These are phyloP conservation scores for Pythium aphanidermatum DNA, from an alignment of 352 stramenopile species.

Conservation along the genomic window DNA sequence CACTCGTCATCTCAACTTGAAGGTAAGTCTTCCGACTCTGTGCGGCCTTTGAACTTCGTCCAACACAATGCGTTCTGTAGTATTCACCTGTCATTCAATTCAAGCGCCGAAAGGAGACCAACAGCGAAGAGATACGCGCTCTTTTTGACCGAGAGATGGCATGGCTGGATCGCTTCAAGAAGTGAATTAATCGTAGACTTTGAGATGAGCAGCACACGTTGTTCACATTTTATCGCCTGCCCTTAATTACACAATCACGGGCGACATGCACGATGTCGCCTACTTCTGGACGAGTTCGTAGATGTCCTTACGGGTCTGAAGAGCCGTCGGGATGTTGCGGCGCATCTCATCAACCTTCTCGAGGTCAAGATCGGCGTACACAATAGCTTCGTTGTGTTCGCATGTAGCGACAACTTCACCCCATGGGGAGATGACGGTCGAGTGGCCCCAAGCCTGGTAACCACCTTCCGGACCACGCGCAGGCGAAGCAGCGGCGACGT, in stretches of 20 bases:
- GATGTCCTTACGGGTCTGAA: conserved; percentile 93
- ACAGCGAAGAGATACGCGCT: conserved; percentile 49
- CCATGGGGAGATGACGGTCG: conserved; percentile 95
- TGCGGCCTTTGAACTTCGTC: neutral
- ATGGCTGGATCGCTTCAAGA: conserved; percentile 57
- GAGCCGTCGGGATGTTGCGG: conserved; percentile 93
- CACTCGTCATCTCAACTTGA: conserved; percentile 72
- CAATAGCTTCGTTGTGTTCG: conserved; percentile 89
- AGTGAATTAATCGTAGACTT: too few species aligned
- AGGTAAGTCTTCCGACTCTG: conserved; percentile 28
- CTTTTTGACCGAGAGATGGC: conserved; percentile 76
- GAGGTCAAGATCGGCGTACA: conserved; percentile 96
- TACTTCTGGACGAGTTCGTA: conserved; percentile 91
- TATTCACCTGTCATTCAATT: conserved; percentile 77
- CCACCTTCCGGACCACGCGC: conserved; percentile 91
- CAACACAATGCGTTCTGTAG: conserved; percentile 21
- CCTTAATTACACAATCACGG: too few species aligned
- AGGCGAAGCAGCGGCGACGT: conserved; percentile 94
- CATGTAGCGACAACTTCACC: conserved; percentile 95
- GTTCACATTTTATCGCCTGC: too few species aligned
- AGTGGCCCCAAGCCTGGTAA: conserved; percentile 99
- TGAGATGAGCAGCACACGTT: neutral
- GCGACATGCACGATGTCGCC: conserved; percentile 3
- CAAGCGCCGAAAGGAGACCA: conserved; percentile 59
- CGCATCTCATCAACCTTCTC: conserved; percentile 93